These are phyloP conservation scores for Mycena filopes DNA, from an alignment of 768 basidiomycete genomes.

Conservation along the genomic window DNA sequence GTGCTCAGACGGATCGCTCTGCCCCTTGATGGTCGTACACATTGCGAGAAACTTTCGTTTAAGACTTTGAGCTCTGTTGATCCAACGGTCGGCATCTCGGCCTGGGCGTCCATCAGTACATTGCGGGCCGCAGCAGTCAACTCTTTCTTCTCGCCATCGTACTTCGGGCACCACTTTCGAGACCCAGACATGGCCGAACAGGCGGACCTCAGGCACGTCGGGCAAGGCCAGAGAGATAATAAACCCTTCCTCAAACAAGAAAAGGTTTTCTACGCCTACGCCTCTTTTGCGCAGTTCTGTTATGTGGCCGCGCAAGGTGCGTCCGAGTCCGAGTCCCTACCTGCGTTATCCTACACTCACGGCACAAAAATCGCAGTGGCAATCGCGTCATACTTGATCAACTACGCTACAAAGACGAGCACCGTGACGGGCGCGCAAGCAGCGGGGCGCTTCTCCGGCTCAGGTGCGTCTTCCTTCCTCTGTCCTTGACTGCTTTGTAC, in stretches of 20 bases:
- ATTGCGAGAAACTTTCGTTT: no score
- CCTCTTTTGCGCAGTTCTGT: conserved; percentile 47
- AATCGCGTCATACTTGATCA: conserved; percentile 47
- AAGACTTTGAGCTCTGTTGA: no score
- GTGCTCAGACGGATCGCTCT: no score
- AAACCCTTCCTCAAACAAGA: conserved; percentile 43
- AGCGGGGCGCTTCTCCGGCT: conserved; percentile 44
- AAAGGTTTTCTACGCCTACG: conserved; percentile 45
- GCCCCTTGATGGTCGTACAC: no score
- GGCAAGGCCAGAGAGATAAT: conserved; percentile 37
- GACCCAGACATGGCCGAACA: conserved; percentile 49
- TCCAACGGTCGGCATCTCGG: no score
- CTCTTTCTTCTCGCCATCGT: no score
- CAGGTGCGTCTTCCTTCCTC: conserved; percentile 35
- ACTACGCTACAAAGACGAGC: conserved; percentile 44
- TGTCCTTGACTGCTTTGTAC: no score
- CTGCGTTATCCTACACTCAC: neutral
- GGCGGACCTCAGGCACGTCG: conserved; percentile 45
- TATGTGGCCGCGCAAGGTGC: conserved; percentile 47
- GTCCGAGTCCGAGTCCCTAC: neutral
- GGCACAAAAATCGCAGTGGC: conserved; percentile 39
- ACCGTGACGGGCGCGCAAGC: conserved; percentile 43
- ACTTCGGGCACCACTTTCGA: no score
- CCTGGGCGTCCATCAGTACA: no score
- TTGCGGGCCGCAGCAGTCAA: no score